phyloP scores from a whole-genome alignment of 768 basidiomycete species.

The Mrakia frigida region DNA sequence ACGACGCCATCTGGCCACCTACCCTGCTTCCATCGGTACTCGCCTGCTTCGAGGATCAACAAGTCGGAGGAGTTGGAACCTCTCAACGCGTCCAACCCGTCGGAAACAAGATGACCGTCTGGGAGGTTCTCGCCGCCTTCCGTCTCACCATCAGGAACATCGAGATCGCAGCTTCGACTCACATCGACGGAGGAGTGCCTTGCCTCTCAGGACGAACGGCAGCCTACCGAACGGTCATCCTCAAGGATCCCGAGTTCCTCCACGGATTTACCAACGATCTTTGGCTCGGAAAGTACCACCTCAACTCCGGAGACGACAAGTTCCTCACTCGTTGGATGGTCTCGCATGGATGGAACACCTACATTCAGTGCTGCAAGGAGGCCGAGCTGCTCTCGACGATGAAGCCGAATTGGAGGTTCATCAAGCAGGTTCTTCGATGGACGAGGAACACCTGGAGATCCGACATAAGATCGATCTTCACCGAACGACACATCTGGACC shows the following conservation, averaged over 20 bases:
- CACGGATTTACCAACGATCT: slow-evolving; percentile 91
- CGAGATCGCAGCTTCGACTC: slow-evolving; percentile 80
- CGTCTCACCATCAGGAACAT: slow-evolving; percentile 89
- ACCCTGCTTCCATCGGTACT: slow-evolving; percentile 82
- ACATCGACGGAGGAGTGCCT: slow-evolving; percentile 87
- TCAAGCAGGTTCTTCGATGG: slow-evolving; percentile 90
- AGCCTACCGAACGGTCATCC: slow-evolving; percentile 85
- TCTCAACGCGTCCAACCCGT: slow-evolving; percentile 79
- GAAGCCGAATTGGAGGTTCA: slow-evolving; percentile 94
- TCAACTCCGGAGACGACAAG: slow-evolving; percentile 78
- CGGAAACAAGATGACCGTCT: slow-evolving; percentile 75
- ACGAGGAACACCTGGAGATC: slow-evolving; percentile 91
- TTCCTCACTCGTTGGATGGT: slow-evolving; percentile 97
- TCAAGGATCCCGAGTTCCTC: slow-evolving; percentile 89
- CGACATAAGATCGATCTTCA: slow-evolving; percentile 81
- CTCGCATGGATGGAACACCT: slow-evolving; percentile 90
- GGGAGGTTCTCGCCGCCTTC: slow-evolving; percentile 93
- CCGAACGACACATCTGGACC: slow-evolving; percentile 81
- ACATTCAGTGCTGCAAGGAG: slow-evolving; percentile 79
- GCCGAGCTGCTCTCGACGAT: slow-evolving; percentile 81
- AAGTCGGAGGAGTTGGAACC: slow-evolving; percentile 86
- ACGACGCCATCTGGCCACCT: slow-evolving; percentile 93
- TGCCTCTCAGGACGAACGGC: slow-evolving; percentile 91
- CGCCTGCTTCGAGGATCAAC: slow-evolving; percentile 91
- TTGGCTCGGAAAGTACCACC: slow-evolving; percentile 89